phyloP scores from a whole-genome alignment of 1,284 basidiomycete species.

The Cutaneotrichosporon cutaneum region DNA sequence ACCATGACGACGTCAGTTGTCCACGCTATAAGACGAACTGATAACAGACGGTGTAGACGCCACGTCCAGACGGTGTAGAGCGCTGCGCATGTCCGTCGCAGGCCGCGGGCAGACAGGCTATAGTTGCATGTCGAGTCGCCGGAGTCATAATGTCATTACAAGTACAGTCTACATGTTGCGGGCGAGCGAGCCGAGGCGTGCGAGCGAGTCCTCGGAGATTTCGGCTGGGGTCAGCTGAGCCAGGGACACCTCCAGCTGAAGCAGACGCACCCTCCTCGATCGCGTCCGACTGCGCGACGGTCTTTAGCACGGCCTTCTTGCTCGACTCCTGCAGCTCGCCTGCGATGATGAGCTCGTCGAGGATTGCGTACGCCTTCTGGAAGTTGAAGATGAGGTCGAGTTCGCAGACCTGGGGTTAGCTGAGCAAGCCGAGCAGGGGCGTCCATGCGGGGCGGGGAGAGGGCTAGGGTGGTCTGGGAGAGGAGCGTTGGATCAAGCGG shows the following conservation, averaged over 20 bases:
- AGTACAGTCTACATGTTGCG: conserved; percentile 9
- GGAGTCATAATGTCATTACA: conserved; percentile 10
- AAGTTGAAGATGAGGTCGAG: conserved; percentile 98
- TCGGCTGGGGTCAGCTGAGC: conserved; percentile 35
- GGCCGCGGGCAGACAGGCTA: neutral
- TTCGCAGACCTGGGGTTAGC: conserved; percentile 75
- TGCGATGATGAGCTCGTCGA: conserved; percentile 96
- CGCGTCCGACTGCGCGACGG: conserved; percentile 59
- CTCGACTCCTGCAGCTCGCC: conserved; percentile 98
- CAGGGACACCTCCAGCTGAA: neutral
- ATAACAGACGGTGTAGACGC: conserved; percentile 20
- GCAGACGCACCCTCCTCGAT: conserved; percentile 55
- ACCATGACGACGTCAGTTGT: conserved; percentile 50
- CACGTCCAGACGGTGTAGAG: neutral
- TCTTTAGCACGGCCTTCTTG: conserved; percentile 92
- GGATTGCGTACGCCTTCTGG: conserved; percentile 95
- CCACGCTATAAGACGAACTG: neutral
- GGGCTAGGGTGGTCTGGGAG: no score
- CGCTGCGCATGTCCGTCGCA: neutral
- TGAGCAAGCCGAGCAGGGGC: neutral
- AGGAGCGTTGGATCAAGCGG: neutral
- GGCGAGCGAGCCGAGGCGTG: conserved; percentile 44
- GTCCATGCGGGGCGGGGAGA: no score
- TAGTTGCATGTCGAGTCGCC: neutral
- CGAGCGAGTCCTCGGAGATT: conserved; percentile 48